Conservation (phyloP, 345 rosid species). For the Dipteronia dyeriana region DNA sequence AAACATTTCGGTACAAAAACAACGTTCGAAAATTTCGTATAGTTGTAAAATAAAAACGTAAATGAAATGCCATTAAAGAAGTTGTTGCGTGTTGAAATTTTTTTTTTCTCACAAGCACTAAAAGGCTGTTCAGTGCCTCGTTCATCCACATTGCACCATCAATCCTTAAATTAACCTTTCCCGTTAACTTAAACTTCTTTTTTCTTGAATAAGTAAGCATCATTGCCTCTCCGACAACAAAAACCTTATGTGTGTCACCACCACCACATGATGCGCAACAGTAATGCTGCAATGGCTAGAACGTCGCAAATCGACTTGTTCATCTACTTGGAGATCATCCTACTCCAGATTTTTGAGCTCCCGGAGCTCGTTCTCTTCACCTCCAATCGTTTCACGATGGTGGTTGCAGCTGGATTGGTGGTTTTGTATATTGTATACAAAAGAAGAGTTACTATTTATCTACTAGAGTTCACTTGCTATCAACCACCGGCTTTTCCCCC, state of each 20-base stretch:
- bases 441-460: constrained; percentile 35
- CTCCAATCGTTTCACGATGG: constrained; percentile 17
- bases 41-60: too few relatives aligned
- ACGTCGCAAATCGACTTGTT: not conserved
- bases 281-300: not conserved
- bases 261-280: not conserved
- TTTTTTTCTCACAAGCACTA: not conserved
- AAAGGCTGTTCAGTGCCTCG: not conserved
- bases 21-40: too few relatives aligned
- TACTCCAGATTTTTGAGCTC: too few relatives aligned
- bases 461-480: constrained; percentile 62
- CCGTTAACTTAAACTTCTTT: not conserved
- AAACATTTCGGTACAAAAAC: too few relatives aligned
- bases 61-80: too few relatives aligned
- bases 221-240: too few relatives aligned
- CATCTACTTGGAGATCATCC: not conserved
- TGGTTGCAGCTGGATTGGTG: constrained; percentile 15
- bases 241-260: not conserved
- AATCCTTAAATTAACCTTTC: not conserved
- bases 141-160: not conserved
- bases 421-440: constrained; percentile 26
- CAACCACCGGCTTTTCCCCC: constrained; percentile 47
- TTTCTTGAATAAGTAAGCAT: not conserved
- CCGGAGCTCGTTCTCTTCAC: too few relatives aligned
- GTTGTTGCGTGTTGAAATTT: not conserved